Evolutionary conservation across 1,284 basidiomycete genomes (phyloP).

Genomic region (Fomitopsis betulina): DNA sequence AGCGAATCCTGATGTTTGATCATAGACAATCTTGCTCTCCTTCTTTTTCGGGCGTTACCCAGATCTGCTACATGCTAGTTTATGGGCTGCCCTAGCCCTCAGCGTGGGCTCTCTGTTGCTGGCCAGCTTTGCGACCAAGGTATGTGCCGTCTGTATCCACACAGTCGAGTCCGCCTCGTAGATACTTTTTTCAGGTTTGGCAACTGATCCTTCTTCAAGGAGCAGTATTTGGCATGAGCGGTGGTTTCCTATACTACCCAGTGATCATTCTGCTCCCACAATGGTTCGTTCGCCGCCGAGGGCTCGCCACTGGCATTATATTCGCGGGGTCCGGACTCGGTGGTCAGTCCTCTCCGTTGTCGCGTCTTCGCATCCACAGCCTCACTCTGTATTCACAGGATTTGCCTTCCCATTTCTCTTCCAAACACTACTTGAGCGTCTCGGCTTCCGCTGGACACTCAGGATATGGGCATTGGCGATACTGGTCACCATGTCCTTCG

Average conservation of each 20-base stretch:
- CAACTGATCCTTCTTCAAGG: slow-evolving; percentile 24
- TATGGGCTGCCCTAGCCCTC: slow-evolving; percentile 18
- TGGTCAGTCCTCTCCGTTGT: slow-evolving; percentile 7
- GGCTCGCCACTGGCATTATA: slow-evolving; percentile 23
- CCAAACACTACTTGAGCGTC: slow-evolving; percentile 18
- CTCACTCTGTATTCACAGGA: slow-evolving; percentile 6
- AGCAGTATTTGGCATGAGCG: slow-evolving; percentile 21
- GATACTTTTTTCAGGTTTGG: slow-evolving; percentile 15
- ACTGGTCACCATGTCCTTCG: slow-evolving; percentile 16
- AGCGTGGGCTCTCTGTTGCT: slow-evolving; percentile 17
- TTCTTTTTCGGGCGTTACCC: slow-evolving; percentile 20
- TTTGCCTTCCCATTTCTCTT: slow-evolving; percentile 24
- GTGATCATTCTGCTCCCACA: slow-evolving; percentile 18
- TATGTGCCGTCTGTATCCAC: not conserved
- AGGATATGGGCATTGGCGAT: slow-evolving; percentile 22
- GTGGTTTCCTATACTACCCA: slow-evolving; percentile 20
- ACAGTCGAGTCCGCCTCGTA: not conserved
- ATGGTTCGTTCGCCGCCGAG: slow-evolving; percentile 18
- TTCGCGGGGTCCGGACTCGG: slow-evolving; percentile 25
- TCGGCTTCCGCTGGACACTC: slow-evolving; percentile 23
- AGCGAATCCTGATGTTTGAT: not conserved
- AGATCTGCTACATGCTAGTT: slow-evolving; percentile 17
- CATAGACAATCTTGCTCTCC: slow-evolving; percentile 17
- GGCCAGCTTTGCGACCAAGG: slow-evolving; percentile 22
- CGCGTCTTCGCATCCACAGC: too few relatives aligned